Evolutionary conservation across 257 asterid species (phyloP).

Genomic region (Solanum phureja): DNA sequence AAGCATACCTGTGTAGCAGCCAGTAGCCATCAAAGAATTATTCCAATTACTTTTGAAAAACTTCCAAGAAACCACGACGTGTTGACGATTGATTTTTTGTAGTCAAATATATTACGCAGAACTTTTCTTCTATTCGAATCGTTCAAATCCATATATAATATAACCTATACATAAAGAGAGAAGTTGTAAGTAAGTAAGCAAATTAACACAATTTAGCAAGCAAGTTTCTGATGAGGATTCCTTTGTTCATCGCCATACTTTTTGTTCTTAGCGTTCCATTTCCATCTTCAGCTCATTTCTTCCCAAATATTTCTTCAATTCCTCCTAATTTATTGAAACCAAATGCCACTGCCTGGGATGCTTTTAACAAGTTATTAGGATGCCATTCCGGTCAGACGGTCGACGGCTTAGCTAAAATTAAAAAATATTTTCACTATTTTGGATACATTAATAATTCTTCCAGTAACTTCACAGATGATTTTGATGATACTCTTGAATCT

Average conservation of each 20-base stretch:
- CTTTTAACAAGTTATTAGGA: slow-evolving; percentile 33
- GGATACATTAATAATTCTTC: slow-evolving; percentile 45
- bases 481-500: slow-evolving; percentile 42
- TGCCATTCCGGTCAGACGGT: slow-evolving; percentile 45
- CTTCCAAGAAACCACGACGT: neutral
- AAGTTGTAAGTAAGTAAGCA: neutral
- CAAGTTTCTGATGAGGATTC: neutral
- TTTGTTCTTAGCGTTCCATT: neutral
- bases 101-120: neutral
- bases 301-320: slow-evolving; percentile 50
- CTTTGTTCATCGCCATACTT: neutral
- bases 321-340: slow-evolving; percentile 32
- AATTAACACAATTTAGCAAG: neutral
- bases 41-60: neutral
- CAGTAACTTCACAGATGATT: slow-evolving; percentile 45
- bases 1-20: neutral
- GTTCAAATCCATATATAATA: neutral
- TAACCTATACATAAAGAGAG: neutral
- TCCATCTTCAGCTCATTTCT: slow-evolving; percentile 47
- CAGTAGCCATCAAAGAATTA: neutral
- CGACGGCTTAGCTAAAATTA: slow-evolving; percentile 38
- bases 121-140: neutral
- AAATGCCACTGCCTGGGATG: slow-evolving; percentile 49
- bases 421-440: slow-evolving; percentile 52
- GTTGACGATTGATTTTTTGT: neutral